Evolutionary conservation across 768 basidiomycete genomes (phyloP), one percentile per base, ranked within the genome.

Genomic region (Leccinum rimulosum): DNA sequence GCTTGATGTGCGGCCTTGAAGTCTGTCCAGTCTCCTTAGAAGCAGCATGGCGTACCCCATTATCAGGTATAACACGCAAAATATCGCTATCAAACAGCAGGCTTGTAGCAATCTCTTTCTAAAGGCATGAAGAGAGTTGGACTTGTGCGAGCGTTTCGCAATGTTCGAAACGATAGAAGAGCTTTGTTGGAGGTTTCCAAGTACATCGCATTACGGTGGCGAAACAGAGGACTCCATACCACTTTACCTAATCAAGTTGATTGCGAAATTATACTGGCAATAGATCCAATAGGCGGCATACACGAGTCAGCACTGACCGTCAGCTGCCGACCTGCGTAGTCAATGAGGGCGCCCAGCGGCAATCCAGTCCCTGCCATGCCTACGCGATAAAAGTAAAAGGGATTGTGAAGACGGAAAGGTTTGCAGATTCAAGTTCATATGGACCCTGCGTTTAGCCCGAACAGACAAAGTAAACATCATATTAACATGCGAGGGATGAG

Each of bases 161-260:
- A 57, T 1, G 33, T 49, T 54, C 6, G 68, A 68, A 17, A 62
- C 40, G 10, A 70, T n/a, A 31, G 58, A 49, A 38, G 66, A 62
- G 30, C 66, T 56, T 58, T 70, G 66, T 47, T 68, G 64, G 22
- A 61, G 8, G 14, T 9, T 1, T 38, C 58, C 52, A 6, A 4
- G 52, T 17, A 45, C 70, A 70, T 55, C 66, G 61, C 68, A 70
- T 68, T 49, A 54, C 48, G 5, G 28, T 54, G 1, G 71, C 70
- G n/a, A 70, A 72, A 50, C 69, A 73, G 45, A 70, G 69, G 38
- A 70, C 64, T 50, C 70, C 70, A 56, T 72, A 70, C 1, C 50
- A 61, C 30, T 64, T 66, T 19, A 66, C 64, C 70, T 70, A 35
- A 43, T 19, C 35, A n/a, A 52, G 17, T 36, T 31, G 22, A 36